phyloP scores from a whole-genome alignment of 257 asterid genomes.

The Solanum arcanum region DNA sequence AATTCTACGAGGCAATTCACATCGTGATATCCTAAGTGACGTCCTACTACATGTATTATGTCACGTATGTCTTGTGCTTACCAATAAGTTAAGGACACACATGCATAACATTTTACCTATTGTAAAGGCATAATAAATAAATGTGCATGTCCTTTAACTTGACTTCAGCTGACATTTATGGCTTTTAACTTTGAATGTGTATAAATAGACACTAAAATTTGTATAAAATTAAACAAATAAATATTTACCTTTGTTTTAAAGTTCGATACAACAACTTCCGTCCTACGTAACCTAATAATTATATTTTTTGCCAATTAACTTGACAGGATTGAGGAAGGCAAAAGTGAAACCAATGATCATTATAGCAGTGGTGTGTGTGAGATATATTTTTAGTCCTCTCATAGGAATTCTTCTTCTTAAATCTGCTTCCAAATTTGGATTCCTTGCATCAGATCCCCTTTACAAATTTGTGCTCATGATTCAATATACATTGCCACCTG shows the following conservation, averaged over 20 bases:
- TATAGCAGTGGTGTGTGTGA: conserved; percentile 43
- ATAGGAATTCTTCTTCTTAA: conserved; percentile 56
- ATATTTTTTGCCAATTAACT: not conserved
- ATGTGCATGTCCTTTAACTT: no score
- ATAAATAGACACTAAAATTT: no score
- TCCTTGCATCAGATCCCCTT: conserved; percentile 72
- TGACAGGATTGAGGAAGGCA: conserved; percentile 51
- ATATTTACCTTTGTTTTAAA: accelerated
- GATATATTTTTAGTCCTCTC: conserved; percentile 53
- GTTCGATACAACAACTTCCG: accelerated
- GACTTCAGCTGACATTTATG: not conserved
- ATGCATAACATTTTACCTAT: no score
- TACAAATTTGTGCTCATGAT: conserved; percentile 69
- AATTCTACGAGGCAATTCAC: no score
- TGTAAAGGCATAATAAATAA: not conserved
- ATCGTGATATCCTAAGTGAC: not conserved
- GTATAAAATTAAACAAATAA: no score
- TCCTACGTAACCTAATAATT: not conserved
- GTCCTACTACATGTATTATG: not conserved
- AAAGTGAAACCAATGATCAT: conserved; percentile 24
- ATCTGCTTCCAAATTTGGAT: conserved; percentile 46
- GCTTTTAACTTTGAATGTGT: not conserved
- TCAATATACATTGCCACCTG: conserved; percentile 83
- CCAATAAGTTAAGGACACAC: no score
- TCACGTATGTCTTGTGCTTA: not conserved